A percentile compares a stretch with the other conserved stretches of the same genome.
phyloP scores from a whole-genome alignment of 176 grass and related monocot genomes.

The Zea luxurians region DNA sequence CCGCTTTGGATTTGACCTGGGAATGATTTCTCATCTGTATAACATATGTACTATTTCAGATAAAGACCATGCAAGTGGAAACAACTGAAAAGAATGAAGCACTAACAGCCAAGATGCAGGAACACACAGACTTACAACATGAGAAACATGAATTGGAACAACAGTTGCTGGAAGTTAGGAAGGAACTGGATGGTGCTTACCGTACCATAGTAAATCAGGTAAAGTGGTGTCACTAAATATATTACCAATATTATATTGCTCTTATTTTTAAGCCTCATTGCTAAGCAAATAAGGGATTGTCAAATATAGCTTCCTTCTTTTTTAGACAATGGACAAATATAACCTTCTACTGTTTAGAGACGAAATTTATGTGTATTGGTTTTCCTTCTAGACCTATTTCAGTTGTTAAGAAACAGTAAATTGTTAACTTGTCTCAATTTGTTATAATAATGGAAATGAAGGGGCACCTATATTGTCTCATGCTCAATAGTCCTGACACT shows the following conservation, averaged over 20 bases:
- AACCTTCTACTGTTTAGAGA: background rate
- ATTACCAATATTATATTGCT: background rate
- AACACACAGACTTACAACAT: conserved; percentile 55
- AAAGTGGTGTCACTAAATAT: background rate
- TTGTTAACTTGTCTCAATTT: background rate
- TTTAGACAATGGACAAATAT: background rate
- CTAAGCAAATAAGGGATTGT: conserved; percentile 11
- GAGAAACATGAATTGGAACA: conserved; percentile 64
- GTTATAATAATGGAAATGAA: background rate
- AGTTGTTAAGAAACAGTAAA: background rate
- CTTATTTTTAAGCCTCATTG: conserved; percentile 18
- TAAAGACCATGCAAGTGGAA: conserved; percentile 70
- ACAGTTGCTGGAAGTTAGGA: conserved; percentile 63
- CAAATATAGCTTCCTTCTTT: conserved; percentile 8
- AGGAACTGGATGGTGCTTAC: conserved; percentile 71
- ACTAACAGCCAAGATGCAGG: conserved; percentile 57
- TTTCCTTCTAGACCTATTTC: conserved; percentile 8
- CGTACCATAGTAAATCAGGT: conserved; percentile 89
- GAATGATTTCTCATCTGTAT: conserved; percentile 32
- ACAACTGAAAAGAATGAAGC: conserved; percentile 71
- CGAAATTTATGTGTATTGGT: background rate
- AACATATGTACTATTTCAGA: conserved; percentile 50
- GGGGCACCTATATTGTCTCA: background rate
- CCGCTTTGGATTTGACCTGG: background rate
- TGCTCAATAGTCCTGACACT: background rate